Conservation (phyloP, 2,329 filamentous ascomycete species). For the Byssothecium circinans region DNA sequence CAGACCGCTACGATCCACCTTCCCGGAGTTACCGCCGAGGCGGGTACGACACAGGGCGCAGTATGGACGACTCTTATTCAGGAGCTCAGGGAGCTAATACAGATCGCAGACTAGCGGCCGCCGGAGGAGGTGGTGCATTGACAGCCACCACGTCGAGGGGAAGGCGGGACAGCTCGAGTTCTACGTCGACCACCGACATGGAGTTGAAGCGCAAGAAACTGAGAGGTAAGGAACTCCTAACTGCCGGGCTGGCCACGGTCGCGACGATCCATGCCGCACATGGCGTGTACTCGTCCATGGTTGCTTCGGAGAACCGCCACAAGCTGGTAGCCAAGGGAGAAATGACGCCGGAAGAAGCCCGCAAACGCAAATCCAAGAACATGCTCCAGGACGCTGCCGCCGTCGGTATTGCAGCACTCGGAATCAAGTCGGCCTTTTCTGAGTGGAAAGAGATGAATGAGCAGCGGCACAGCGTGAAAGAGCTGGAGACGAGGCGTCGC, state of each 20-base stretch:
- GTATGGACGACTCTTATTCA: slow-evolving; percentile 48
- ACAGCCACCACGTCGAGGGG: slow-evolving; percentile 21
- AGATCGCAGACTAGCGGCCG: slow-evolving; percentile 43
- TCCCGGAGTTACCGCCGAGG: slow-evolving; percentile 48
- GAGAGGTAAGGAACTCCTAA: slow-evolving; percentile 66
- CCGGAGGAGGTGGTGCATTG: slow-evolving; percentile 41
- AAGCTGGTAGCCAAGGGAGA: slow-evolving; percentile 64
- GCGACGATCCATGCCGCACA: slow-evolving; percentile 71
- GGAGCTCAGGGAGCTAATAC: slow-evolving; percentile 41
- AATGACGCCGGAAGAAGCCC: slow-evolving; percentile 63
- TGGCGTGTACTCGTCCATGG: slow-evolving; percentile 64
- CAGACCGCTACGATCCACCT: slow-evolving; percentile 55
- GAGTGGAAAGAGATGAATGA: slow-evolving; percentile 71
- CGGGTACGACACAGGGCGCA: slow-evolving; percentile 41
- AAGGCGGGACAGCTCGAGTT: slow-evolving; percentile 33
- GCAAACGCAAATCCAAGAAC: slow-evolving; percentile 64
- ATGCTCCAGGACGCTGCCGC: slow-evolving; percentile 67
- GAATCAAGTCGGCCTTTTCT: slow-evolving; percentile 66
- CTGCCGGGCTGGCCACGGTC: slow-evolving; percentile 66
- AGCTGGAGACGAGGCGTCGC: slow-evolving; percentile 55
- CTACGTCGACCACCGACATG: slow-evolving; percentile 63
- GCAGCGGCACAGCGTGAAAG: slow-evolving; percentile 58
- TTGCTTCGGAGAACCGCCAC: slow-evolving; percentile 63
- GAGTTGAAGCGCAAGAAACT: slow-evolving; percentile 65
- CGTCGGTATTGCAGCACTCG: slow-evolving; percentile 66